phyloP scores from a whole-genome alignment of 2,329 filamentous ascomycete species.

The Monosporascus ibericus region DNA sequence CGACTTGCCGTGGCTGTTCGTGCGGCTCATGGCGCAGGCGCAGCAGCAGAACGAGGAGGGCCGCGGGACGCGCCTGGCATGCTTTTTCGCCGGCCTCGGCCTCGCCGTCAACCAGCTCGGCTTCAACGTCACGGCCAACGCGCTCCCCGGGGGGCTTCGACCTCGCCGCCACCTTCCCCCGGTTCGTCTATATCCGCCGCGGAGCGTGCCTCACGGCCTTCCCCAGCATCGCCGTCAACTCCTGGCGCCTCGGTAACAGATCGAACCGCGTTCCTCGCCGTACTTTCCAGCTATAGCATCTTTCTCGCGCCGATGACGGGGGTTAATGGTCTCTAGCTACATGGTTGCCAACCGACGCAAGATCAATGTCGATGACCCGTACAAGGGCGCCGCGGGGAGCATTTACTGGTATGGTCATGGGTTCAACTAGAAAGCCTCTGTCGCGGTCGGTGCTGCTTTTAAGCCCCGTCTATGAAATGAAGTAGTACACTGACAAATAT shows the following conservation, averaged over 20 bases:
- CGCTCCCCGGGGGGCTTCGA: slow-evolving; percentile 15
- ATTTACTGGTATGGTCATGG: slow-evolving; percentile 16
- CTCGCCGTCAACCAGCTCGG: slow-evolving; percentile 8
- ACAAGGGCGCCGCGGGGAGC: slow-evolving; percentile 6
- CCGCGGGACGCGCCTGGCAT: slow-evolving; percentile 3
- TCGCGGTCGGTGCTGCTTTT: not conserved
- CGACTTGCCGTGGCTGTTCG: slow-evolving; percentile 6
- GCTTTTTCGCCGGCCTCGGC: slow-evolving; percentile 10
- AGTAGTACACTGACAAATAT: too few species aligned
- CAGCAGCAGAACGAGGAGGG: slow-evolving; percentile 4
- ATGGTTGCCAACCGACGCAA: slow-evolving; percentile 11
- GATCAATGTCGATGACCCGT: slow-evolving; percentile 15
- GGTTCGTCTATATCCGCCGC: slow-evolving; percentile 8
- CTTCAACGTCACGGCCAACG: slow-evolving; percentile 12
- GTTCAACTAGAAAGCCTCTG: slow-evolving; percentile 11
- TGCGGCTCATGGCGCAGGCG: slow-evolving; percentile 7
- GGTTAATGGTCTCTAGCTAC: slow-evolving; percentile 14
- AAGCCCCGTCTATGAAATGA: too few species aligned
- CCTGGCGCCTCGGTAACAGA: slow-evolving; percentile 13
- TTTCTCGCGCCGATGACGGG: slow-evolving; percentile 13
- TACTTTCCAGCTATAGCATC: slow-evolving; percentile 14
- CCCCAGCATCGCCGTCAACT: slow-evolving; percentile 9
- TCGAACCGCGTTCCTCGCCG: slow-evolving; percentile 12
- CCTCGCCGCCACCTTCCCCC: slow-evolving; percentile 8
- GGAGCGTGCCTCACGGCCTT: slow-evolving; percentile 10